A percentile compares a stretch with the other conserved stretches of the same genome.
Conservation (phyloP, 2,329 filamentous ascomycete species). For the Phialophora macrospora region DNA sequence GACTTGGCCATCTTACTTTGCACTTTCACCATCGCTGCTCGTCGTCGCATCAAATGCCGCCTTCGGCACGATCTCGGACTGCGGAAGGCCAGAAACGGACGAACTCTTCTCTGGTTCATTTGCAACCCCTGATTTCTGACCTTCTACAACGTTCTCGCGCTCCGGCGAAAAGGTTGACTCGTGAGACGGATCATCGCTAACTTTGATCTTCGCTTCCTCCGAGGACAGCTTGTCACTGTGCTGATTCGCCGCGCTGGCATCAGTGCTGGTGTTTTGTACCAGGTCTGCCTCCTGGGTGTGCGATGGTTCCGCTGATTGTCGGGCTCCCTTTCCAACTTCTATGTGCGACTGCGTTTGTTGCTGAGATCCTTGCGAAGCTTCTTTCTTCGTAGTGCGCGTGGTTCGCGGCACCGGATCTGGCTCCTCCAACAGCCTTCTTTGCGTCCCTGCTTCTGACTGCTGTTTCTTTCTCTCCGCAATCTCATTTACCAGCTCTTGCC, state of each 20-base stretch:
- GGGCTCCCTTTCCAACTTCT: neutral
- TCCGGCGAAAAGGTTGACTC: slow-evolving; percentile 22
- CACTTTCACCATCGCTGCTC: neutral
- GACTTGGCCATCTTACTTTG: neutral
- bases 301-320: neutral
- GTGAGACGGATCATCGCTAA: slow-evolving; percentile 20
- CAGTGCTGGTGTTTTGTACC: neutral
- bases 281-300: neutral
- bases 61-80: slow-evolving; percentile 19
- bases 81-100: slow-evolving; percentile 5
- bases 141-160: slow-evolving; percentile 24
- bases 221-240: neutral
- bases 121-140: slow-evolving; percentile 16
- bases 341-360: neutral
- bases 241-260: neutral
- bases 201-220: slow-evolving; percentile 16
- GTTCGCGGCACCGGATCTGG: slow-evolving; percentile 23
- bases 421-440: slow-evolving; percentile 34
- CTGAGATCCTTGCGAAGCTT: neutral
- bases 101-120: slow-evolving; percentile 7
- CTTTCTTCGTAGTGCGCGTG: slow-evolving; percentile 11
- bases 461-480: slow-evolving; percentile 38
- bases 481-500: slow-evolving; percentile 40
- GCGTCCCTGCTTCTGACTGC: slow-evolving; percentile 2
- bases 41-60: slow-evolving; percentile 24